Evolutionary conservation across 306 rosid species (phyloP).

Genomic region (Vigna hirtella): DNA sequence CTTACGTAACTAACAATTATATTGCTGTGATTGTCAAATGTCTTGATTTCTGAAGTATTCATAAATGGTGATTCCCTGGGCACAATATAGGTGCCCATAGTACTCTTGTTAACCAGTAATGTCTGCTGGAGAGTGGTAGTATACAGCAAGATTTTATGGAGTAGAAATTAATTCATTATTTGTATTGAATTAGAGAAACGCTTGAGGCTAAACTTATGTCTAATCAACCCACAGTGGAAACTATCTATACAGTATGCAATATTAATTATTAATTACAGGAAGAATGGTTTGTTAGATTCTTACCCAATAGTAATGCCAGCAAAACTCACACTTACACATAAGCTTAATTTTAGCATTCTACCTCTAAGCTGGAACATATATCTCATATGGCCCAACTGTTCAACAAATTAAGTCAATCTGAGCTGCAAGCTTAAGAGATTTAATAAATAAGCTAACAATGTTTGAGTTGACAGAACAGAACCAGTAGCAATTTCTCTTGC

Average conservation of each 20-base stretch:
- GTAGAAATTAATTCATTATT: neutral
- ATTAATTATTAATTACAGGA: neutral
- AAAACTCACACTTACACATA: neutral
- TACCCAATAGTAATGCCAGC: neutral
- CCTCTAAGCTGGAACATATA: neutral
- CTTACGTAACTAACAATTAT: conserved; percentile 7
- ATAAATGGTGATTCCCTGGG: conserved; percentile 17
- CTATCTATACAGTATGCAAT: neutral
- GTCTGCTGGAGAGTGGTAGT: neutral
- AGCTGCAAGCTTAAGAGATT: neutral
- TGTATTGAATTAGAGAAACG: neutral
- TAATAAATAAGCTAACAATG: conserved; percentile 3
- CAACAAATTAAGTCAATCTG: neutral
- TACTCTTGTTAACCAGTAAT: conserved; percentile 26
- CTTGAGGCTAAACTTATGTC: neutral
- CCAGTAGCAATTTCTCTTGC: neutral
- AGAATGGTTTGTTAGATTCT: conserved; percentile 6
- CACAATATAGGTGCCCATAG: neutral
- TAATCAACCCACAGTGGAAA: neutral
- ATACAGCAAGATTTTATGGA: conserved; percentile 20
- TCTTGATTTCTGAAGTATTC: conserved; percentile 27
- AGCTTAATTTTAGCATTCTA: neutral
- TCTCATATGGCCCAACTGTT: neutral
- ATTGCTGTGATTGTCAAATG: conserved; percentile 23
- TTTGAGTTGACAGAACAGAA: neutral